Percentiles rank a stretch among this genome's conserved stretches.
Conservation (phyloP, 768 basidiomycete species). For the Russula compacta region DNA sequence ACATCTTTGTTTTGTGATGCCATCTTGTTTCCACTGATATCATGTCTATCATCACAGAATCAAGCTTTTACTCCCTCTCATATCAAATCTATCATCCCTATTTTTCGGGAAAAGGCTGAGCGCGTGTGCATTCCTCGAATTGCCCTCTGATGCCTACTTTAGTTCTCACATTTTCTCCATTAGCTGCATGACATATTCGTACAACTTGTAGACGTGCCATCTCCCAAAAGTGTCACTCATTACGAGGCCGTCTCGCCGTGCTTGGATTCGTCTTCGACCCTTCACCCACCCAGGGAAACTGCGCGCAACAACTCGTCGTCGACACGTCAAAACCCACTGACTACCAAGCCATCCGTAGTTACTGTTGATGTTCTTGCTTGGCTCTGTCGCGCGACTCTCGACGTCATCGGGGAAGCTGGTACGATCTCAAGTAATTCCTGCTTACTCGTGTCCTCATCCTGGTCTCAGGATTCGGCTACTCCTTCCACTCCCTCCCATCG, state of each 20-base stretch:
- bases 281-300: constrained; percentile 12
- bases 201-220: constrained; percentile 20
- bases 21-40: constrained; percentile 18
- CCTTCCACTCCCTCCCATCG: constrained; percentile 43
- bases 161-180: not conserved
- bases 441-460: not conserved
- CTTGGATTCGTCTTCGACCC: constrained; percentile 1
- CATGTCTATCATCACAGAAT: constrained; percentile 25
- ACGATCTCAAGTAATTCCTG: not conserved
- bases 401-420: constrained; percentile 70
- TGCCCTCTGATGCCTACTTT: not conserved
- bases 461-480: constrained; percentile 43
- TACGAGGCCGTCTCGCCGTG: not conserved
- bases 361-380: constrained; percentile 53
- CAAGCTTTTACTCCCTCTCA: constrained; percentile 45
- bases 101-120: constrained; percentile 54
- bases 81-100: constrained; percentile 42
- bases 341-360: constrained; percentile 9
- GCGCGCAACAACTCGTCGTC: not conserved
- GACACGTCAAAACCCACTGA: constrained; percentile 3
- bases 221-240: not conserved
- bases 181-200: constrained; percentile 43
- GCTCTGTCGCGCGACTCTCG: constrained; percentile 61
- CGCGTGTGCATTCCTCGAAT: constrained; percentile 26
- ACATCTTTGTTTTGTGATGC: constrained; percentile 15